Evolutionary conservation across 805 yeast genomes (phyloP), one percentile per base, ranked within the genome.

Genomic region (Brettanomyces anomalus): DNA sequence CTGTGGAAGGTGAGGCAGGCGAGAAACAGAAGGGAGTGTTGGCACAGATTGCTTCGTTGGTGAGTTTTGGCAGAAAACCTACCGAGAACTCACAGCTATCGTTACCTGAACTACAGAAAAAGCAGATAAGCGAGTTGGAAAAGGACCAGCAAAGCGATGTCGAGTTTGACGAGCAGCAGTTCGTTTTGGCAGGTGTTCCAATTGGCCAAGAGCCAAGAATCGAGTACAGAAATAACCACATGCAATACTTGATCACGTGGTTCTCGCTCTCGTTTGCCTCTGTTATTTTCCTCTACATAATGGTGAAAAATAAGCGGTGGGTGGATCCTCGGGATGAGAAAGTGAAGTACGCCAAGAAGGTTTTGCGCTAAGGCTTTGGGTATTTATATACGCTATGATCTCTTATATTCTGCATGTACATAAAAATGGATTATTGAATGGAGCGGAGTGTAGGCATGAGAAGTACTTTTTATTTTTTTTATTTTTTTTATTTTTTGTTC

Each of bases 231-330:
- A 93, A 93, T 60, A 87, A 88, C 57, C 98, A 93, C 58, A 64
- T 89, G 60, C 96, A 90, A 60, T 93, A 93, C 60, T 66, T 93
- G 55, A 77, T 87, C 17, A 93, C 98, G 0, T 93, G 98, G 98
- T 90, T 85, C 60, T 95, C 96, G 0, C 72, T 90, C 36, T 78
- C 88, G 2, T 53, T 84, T 34, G 74, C 85, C 33, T 82, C 95
- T 32, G 53, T 88, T 0, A 76, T 82, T 30, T 74, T 87, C 62
- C 70, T 93, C 30, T 50, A 71, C 21, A 56, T 74, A 26, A 74
- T 80, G 16, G 50, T 80, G 44, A 68, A 63, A 47, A 76, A 74
- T 55, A 57, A 63, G 28, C 57, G 45, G 45, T 47, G 57, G 17
- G 55, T 60, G 33, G 68, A 65, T 46, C 71, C 74, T 24, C 49